phyloP scores from a whole-genome alignment of 129 eudicot species.

The Lonicera japonica region DNA sequence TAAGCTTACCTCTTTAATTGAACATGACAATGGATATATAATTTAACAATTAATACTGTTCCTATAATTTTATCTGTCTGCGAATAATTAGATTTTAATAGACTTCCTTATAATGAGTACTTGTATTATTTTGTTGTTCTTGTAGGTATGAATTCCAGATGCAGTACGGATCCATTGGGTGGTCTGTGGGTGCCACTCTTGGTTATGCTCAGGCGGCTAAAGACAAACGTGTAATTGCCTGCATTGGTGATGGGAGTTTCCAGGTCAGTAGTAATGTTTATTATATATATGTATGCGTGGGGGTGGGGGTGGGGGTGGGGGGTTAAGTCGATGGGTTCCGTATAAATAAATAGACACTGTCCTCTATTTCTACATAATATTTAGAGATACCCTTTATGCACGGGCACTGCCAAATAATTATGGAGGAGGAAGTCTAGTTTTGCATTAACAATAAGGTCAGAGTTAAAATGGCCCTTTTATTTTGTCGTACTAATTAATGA shows the following conservation, averaged over 20 bases:
- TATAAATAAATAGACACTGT: too few species aligned
- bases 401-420: too few species aligned
- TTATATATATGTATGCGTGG: not conserved
- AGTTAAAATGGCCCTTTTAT: too few species aligned
- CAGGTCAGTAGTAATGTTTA: conserved; percentile 38
- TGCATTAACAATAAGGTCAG: too few species aligned
- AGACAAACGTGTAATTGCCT: conserved; percentile 75
- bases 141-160: conserved; percentile 84
- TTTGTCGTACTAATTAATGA: too few species aligned
- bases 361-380: too few species aligned
- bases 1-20: conserved; percentile 17
- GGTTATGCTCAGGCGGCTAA: conserved; percentile 90
- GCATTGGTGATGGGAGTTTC: conserved; percentile 93
- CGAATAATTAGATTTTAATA: not conserved
- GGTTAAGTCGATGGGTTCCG: too few species aligned
- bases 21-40: too few species aligned
- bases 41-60: not conserved
- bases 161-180: conserved; percentile 96
- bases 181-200: conserved; percentile 95
- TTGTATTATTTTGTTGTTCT: conserved; percentile 1
- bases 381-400: too few species aligned
- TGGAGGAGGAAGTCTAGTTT: too few species aligned
- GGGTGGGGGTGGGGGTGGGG: too few species aligned
- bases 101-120: not conserved
- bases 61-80: not conserved